Base-by-base conservation (phyloP, 345 rosid species). In the Corchorus olitorius region DNA sequence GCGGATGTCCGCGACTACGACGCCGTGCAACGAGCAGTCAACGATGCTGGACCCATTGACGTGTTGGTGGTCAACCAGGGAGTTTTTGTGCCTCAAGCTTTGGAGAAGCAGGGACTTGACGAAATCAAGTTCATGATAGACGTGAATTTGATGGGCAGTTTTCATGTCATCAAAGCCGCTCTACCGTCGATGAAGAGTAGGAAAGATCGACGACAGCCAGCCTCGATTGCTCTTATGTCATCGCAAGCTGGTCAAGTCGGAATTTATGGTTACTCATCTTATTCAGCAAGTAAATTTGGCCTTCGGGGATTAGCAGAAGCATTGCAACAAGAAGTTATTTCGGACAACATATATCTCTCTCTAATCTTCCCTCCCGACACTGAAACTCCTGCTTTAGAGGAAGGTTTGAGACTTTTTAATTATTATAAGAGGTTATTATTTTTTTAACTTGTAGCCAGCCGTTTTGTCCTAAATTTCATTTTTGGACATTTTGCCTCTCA, bases 211-310 rank as follows among this genome's bases (percentile, higher is more conserved):
- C 80, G 82, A 17, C 80, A 86, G 39, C 90, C 97, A 16, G 91
- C 80, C 0, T 90, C 97, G 0, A 90, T 92, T 20, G 83, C 90
- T 80, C 87, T 94, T 66, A 76, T 92, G 81, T 90, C 97, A 0
- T 92, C 98, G 41, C 94, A 91, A 76, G 94, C 91, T 1, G 98
- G 98, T 69, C 98, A 91, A 96, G 98, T 90, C 61, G 98, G 98
- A 50, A 62, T 94, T n/a, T 90, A 92, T 74, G 98, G 98, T 2
- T 92, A 93, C 82, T 78, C 95, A 37, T 95, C 91, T 49, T 94
- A 94, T 81, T 89, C 92, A 6, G 98, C 94, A 3, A 89, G 88
- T 70, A 94, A 94, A 72, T 94, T 90, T 76, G 98, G 88, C 19
- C 90, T 92, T 11, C 85, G 90, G 48, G 97, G 97, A 39, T 81